Evolutionary conservation across 139 green algal species (phyloP).

Genomic region (Desmodesmus armatus): DNA sequence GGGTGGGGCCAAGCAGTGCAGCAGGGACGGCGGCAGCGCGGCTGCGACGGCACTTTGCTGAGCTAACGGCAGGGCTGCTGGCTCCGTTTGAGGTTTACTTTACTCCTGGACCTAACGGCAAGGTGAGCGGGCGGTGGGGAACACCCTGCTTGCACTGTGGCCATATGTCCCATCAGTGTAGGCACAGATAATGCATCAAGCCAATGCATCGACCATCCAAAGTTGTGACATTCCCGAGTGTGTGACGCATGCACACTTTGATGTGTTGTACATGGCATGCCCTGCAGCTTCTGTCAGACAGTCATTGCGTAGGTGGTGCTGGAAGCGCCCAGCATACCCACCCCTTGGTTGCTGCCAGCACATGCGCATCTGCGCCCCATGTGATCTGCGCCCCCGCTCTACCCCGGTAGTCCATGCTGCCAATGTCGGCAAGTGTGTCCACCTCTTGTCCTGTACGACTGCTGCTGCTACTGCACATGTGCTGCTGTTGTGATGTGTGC

Average conservation of each 20-base stretch:
- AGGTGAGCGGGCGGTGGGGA: constrained; percentile 23
- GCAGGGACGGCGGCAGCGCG: neutral
- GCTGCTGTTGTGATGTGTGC: too few relatives aligned
- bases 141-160: neutral
- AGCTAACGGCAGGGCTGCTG: constrained; percentile 85
- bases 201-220: too few relatives aligned
- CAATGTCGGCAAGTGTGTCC: neutral
- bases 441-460: neutral
- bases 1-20: neutral
- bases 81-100: constrained; percentile 82
- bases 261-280: neutral
- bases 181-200: neutral
- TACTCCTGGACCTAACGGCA: constrained; percentile 48
- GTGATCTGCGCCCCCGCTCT: neutral
- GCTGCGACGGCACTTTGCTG: constrained; percentile 83
- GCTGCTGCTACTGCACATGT: neutral
- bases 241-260: too few relatives aligned
- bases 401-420: neutral
- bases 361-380: neutral
- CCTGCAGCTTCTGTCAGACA: neutral
- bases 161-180: neutral
- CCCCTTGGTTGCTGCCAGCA: neutral
- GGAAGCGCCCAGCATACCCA: neutral
- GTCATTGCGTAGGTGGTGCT: neutral
- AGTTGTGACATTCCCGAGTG: too few relatives aligned